Conservation (phyloP, 148 eudicot species). For the Dianthus caryophyllus region DNA sequence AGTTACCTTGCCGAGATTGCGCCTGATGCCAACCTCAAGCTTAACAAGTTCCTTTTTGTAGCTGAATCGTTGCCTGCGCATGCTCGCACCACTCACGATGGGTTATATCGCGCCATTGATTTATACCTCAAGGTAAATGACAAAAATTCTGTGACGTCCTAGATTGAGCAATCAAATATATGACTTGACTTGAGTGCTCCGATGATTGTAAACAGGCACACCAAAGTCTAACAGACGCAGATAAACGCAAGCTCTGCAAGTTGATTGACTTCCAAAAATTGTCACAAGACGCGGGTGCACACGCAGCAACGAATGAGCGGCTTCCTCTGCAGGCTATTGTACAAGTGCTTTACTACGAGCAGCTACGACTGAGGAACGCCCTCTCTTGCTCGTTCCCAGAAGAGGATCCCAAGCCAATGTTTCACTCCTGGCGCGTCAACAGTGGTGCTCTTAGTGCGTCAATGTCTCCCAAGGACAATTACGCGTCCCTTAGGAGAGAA, state of each 20-base stretch:
- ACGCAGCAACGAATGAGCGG: conserved; percentile 95
- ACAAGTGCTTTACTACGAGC: conserved; percentile 88
- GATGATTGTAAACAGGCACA: conserved; percentile 54
- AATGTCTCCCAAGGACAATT: conserved; percentile 89
- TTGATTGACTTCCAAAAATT: conserved; percentile 85
- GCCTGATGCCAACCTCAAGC: conserved; percentile 87
- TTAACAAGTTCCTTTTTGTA: conserved; percentile 61
- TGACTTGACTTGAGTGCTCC: not conserved
- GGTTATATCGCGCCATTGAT: conserved; percentile 81
- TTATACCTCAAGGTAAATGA: conserved; percentile 72
- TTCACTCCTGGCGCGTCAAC: conserved; percentile 84
- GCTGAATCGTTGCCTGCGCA: conserved; percentile 81
- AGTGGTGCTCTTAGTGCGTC: conserved; percentile 96
- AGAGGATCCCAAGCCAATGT: conserved; percentile 66
- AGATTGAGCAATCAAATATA: not conserved
- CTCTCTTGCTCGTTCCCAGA: conserved; percentile 58
- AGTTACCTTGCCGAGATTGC: conserved; percentile 89
- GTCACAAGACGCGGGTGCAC: conserved; percentile 87
- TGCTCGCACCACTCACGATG: conserved; percentile 75
- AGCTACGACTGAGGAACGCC: conserved; percentile 69
- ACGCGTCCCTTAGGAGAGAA: conserved; percentile 80
- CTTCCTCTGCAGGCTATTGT: conserved; percentile 91
- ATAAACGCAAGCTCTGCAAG: conserved; percentile 73
- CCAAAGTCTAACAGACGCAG: conserved; percentile 62
- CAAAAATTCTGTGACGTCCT: too few relatives aligned